Evolutionary conservation across 2,329 filamentous ascomycete genomes (phyloP), one percentile per base, ranked within the genome.

Genomic region (Allantophomopsis lycopodina): DNA sequence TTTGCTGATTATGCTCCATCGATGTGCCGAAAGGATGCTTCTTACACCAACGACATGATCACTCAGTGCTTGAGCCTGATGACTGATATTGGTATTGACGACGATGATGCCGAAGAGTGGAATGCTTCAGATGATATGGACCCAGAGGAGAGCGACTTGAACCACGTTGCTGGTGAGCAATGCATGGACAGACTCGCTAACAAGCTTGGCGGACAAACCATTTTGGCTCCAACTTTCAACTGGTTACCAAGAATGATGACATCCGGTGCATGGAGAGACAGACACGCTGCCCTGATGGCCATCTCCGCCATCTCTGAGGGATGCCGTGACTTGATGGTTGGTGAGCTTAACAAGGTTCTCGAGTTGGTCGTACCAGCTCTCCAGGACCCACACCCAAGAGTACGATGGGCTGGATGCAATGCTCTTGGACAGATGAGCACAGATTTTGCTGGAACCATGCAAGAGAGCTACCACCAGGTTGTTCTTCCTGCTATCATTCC

Each of bases 341-440:
- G 83, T 33, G 91, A 98, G 60, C 70, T 98, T 4, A 85, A 87
- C 58, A 88, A 95, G 56, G 89, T 98, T 16, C 71, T 98, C 36
- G 86, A 94, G 47, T 71, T 98, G 41, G 89, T 98, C n/a, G 77
- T 95, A 37, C 91, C 91, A 13, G 83, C 89, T 30, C 71, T 98
- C 30, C 79, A 81, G 51, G 89, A 98, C 55, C 73, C 83, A 32
- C 91, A 98, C 56, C 84, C 91, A 32, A 84, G 91, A 55, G 91
- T 98, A 40, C 81, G 89, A 52, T 98, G 93, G 79, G 91, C 91
- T 39, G 91, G 88, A 28, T 98, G 91, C 67, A 96, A 98, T 56
- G 91, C 91, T 33, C 73, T 98, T n/a, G 91, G 91, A 20, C 91
- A 98, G 61, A 98, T 98, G 91, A 96, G 89, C 65, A 98, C 91